Base-by-base conservation (phyloP, 139 green algal genomes). In the Edaphochlamys debaryana region DNA sequence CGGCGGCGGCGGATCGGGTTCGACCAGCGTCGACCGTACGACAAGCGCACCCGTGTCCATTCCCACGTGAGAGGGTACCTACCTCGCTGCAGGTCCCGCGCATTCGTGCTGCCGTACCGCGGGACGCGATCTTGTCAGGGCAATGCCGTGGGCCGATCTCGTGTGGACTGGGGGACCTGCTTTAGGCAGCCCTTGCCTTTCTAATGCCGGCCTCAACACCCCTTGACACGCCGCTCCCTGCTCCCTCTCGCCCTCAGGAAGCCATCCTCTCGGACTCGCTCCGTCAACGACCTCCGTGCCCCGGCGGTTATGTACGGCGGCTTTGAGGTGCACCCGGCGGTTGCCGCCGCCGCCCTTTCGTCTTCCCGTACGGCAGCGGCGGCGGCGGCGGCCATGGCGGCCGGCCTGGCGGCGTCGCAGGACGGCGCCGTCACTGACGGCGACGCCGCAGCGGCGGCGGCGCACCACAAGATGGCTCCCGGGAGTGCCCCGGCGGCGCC, bases 231-330 rank as follows among this genome's bases (percentile, higher is more conserved):
- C 48, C 48, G 48, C 48, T 54, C 48, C 15, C 15, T 15, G 11
- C 48, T 54, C 11, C 48, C 48, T 54, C 11, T 23, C 48, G 9
- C 11, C 48, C 48, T 54, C 11, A 54, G 11, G 11, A 54, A 23
- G 48, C 48, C 48, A 23, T 54, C 48, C 48, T 54, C 48, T 45
- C 77, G 77, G 42, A 74, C 77, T 6, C 77, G 64, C 45, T 83
- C 77, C 45, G 77, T 83, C 23, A 56, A 25, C n/a, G 77, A 83
- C 64, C 77, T 83, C 23, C 77, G 64, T 45, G 25, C 77, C 1
- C 63, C 45, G 1, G 63, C 63, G 2, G 77, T n/a, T n/a, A n/a
- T 83, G 77, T 83, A 83, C 77, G 77, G 77, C 64, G 77, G 77
- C 27, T 83, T 83, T 36, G 77, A 83, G 36, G 75, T 81, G 29